Percentiles rank a stretch among this genome's conserved stretches.
Conservation (phyloP, 2,329 filamentous ascomycete species). For the Fusarium palustre region DNA sequence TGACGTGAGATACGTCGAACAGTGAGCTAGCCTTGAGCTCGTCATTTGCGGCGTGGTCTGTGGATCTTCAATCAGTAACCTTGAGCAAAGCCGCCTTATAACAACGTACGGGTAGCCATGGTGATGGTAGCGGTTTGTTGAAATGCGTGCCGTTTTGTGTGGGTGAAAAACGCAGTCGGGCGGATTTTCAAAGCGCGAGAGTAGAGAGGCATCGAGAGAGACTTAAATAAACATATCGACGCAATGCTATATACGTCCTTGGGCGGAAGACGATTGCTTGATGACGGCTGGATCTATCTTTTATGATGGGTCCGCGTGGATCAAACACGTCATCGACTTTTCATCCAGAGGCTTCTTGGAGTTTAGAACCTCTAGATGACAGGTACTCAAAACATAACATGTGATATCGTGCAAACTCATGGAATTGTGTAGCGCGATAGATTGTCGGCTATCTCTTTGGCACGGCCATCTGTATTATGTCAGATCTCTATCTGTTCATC, state of each 20-base stretch:
- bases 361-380: neutral
- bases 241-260: neutral
- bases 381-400: no score
- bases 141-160: neutral
- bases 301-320: neutral
- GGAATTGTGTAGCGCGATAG: no score
- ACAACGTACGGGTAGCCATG: neutral
- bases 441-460: no score
- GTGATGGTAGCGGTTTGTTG: neutral
- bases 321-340: conserved; percentile 3
- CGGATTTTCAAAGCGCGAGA: neutral
- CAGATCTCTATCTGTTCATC: no score
- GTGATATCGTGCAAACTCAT: no score
- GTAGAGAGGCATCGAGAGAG: accelerated
- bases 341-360: accelerated
- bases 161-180: neutral
- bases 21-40: conserved; percentile 4
- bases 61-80: neutral
- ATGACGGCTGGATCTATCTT: neutral
- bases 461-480: no score
- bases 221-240: neutral
- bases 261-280: neutral
- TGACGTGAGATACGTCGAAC: conserved; percentile 16
- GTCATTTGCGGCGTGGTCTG: conserved; percentile 2
- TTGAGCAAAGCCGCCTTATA: accelerated